phyloP scores from a whole-genome alignment of 2,329 filamentous ascomycete genomes.

The Aureobasidium subglaciale region DNA sequence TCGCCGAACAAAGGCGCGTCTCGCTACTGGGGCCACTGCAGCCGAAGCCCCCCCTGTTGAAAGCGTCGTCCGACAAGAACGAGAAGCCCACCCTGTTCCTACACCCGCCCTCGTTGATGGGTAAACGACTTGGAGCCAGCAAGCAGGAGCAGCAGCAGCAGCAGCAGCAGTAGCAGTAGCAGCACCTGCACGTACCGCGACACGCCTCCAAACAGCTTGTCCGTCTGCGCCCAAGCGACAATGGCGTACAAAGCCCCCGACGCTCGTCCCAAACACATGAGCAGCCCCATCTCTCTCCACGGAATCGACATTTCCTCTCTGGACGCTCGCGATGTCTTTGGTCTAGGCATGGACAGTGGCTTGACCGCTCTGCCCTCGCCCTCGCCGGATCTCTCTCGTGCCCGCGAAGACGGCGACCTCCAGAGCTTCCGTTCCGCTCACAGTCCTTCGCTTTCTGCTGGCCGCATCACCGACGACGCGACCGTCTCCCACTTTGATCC shows the following conservation, averaged over 20 bases:
- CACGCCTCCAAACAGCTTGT: neutral
- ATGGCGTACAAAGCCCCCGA: slow-evolving; percentile 11
- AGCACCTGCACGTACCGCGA: neutral
- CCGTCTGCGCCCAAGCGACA: neutral
- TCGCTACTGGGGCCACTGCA: neutral
- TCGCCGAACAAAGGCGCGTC: slow-evolving; percentile 2
- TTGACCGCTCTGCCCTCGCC: slow-evolving; percentile 25
- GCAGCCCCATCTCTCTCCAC: slow-evolving; percentile 29
- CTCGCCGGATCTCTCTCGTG: slow-evolving; percentile 20
- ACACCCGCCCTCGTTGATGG: slow-evolving; percentile 2
- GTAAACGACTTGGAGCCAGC: neutral
- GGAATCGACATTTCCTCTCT: slow-evolving; percentile 32
- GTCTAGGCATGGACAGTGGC: slow-evolving; percentile 19
- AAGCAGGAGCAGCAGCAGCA: slow-evolving; percentile 1
- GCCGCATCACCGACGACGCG: slow-evolving; percentile 14
- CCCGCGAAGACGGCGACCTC: slow-evolving; percentile 12
- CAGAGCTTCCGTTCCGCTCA: slow-evolving; percentile 17
- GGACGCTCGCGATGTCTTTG: slow-evolving; percentile 22
- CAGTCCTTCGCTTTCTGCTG: slow-evolving; percentile 18
- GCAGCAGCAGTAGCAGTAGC: neutral
- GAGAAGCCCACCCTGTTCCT: neutral
- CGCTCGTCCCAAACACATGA: slow-evolving; percentile 16
- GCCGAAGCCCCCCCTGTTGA: slow-evolving; percentile 4
- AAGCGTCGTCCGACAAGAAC: slow-evolving; percentile 1
- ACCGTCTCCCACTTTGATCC: slow-evolving; percentile 13